A percentile compares a stretch with the other conserved stretches of the same genome.
These are phyloP conservation scores for Pseudogymnoascus sp. DNA, from an alignment of 2,329 filamentous ascomycete genomes.

Conservation along the genomic window DNA sequence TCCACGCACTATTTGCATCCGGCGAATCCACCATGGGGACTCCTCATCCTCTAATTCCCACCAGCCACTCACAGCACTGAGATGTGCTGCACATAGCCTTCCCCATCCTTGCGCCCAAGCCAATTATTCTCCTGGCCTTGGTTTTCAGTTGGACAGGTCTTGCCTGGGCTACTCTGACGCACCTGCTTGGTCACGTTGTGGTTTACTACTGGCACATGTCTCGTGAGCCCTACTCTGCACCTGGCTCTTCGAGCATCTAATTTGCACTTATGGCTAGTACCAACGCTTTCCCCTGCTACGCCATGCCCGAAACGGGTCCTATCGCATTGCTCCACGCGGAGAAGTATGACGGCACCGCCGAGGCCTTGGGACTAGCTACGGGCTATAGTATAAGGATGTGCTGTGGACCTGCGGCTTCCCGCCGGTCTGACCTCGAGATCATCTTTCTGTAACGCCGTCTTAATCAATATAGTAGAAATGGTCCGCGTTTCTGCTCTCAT, in stretches of 20 bases:
- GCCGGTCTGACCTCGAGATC: not conserved
- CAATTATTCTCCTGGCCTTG: not conserved
- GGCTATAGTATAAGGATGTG: not conserved
- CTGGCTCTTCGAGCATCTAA: not conserved
- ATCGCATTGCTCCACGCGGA: not conserved
- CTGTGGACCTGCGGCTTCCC: not conserved
- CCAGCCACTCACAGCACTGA: not conserved
- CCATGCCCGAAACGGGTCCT: not conserved
- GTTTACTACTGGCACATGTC: not conserved
- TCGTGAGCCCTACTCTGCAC: not conserved
- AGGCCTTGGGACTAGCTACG: not conserved
- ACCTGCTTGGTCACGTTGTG: not conserved
- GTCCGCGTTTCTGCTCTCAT: constrained; percentile 1
- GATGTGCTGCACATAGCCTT: not conserved
- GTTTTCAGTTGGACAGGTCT: not conserved
- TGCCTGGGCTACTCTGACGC: not conserved
- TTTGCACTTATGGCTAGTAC: not conserved
- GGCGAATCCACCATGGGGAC: not conserved
- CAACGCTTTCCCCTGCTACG: not conserved
- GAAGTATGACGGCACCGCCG: not conserved
- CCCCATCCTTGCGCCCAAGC: not conserved
- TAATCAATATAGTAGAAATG: not conserved
- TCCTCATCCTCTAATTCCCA: not conserved
- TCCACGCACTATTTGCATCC: not conserved
- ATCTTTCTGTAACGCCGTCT: not conserved